A percentile compares a stretch with the other conserved stretches of the same genome.
Evolutionary conservation across 768 basidiomycete genomes (phyloP).

Genomic region (Boletus fagicola): DNA sequence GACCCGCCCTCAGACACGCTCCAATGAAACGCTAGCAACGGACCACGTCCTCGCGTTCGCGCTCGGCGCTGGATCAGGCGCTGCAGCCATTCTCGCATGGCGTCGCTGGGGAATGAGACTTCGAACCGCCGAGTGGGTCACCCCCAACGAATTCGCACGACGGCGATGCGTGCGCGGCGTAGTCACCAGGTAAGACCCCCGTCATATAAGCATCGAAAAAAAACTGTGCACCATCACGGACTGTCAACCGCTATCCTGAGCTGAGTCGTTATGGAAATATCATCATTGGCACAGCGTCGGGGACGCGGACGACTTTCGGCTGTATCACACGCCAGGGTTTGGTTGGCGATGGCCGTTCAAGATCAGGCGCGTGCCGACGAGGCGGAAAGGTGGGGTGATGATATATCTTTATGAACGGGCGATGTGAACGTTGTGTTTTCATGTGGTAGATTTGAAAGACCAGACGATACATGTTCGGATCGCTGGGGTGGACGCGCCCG

Average conservation of each 20-base stretch:
- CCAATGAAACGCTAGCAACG: background rate
- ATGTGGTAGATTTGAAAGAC: conserved; percentile 60
- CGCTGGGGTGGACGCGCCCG: conserved; percentile 91
- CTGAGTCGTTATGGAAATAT: background rate
- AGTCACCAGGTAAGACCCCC: conserved; percentile 66
- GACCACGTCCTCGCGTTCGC: conserved; percentile 8
- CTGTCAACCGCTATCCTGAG: background rate
- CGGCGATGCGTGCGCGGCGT: conserved; percentile 73
- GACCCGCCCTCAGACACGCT: background rate
- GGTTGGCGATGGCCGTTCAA: conserved; percentile 76
- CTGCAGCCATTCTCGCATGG: conserved; percentile 34
- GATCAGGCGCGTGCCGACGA: conserved; percentile 59
- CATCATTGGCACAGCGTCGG: conserved; percentile 54
- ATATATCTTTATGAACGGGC: background rate
- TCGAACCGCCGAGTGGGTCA: conserved; percentile 65
- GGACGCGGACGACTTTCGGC: conserved; percentile 79
- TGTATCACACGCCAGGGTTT: conserved; percentile 82
- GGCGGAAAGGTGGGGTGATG: conserved; percentile 53
- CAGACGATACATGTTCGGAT: conserved; percentile 86
- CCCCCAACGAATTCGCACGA: conserved; percentile 54
- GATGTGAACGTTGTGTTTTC: background rate
- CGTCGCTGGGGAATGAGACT: conserved; percentile 58
- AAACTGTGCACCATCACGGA: background rate
- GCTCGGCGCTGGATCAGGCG: conserved; percentile 18
- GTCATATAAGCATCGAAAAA: background rate